Base-by-base conservation (phyloP, 2,329 filamentous ascomycete species). In the Fusarium nanum region DNA sequence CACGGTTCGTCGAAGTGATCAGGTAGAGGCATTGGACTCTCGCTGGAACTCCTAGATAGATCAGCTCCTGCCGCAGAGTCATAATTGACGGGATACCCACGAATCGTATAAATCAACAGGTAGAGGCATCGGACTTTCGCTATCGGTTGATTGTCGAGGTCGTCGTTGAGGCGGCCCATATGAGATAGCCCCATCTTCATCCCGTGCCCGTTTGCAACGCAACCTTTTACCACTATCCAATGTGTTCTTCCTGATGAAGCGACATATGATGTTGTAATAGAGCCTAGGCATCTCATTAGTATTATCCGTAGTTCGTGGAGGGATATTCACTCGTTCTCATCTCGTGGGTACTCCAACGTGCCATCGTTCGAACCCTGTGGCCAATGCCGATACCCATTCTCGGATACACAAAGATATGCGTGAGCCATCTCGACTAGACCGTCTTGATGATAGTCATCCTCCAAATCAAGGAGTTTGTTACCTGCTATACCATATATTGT, bases 351-450 rank as follows among this genome's bases (percentile, higher is more conserved):
- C 18, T 48, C 30, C 3, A 62, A 13, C 1, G 7, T 30, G 10
- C 22, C 14, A 4, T 30, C 40, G 13, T 22, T 11, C 4, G 3
- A 22, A 2, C 18, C 30, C 5, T 6, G 6, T n/a, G 37, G 42
- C 66, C 66, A 69, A 13, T 54, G 53, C 7, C 2, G 2, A 6
- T n/a, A 4, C 2, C 66, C 65, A 25, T 69, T 44, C 0, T 6
- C 12, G 6, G 3, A 3, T 7, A 30, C 6, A 12, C 66, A 69
- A 18, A 69, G 42, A 3, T 56, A 69, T 9, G 10, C 11, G 5
- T 69, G 66, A 5, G 66, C 37, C 65, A 70, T 62, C 6, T 66
- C 18, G 6, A 61, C 9, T 1, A 69, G 25, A 2, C 60, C 60
- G 2, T 18, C 2, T 2, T 12, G 52, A 1, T 69, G 55, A 1